Percentiles rank a stretch among this genome's conserved stretches.
Conservation (phyloP, 345 rosid genomes). For the Pugionium dolabratum region DNA sequence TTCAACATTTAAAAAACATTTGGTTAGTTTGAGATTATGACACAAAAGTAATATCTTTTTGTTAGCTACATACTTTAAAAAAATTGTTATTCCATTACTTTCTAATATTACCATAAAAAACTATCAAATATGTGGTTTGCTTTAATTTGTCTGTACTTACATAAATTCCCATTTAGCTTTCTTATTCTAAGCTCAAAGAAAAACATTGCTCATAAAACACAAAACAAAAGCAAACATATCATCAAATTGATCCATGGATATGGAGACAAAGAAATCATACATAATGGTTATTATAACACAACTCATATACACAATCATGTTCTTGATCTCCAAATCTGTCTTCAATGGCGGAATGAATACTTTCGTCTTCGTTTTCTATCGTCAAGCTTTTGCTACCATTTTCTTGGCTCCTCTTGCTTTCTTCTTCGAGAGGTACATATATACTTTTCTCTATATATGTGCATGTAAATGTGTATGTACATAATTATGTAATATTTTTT, state of each 20-base stretch:
- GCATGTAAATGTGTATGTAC: too few relatives aligned
- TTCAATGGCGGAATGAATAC: conserved; percentile 87
- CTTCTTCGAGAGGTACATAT: conserved; percentile 63
- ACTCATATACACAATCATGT: conserved; percentile 79
- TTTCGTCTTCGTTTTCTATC: conserved; percentile 75
- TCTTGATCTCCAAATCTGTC: conserved; percentile 87
- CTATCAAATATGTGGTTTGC: conserved; percentile 9
- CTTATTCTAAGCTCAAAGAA: conserved; percentile 20
- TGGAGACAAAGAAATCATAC: conserved; percentile 64
- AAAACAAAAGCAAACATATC: not conserved
- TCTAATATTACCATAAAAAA: too few relatives aligned
- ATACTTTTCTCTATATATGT: not conserved
- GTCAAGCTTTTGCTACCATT: conserved; percentile 78
- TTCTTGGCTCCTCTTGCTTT: conserved; percentile 73
- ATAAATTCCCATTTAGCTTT: conserved; percentile 30
- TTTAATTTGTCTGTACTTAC: conserved; percentile 16
- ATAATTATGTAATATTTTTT: not conserved
- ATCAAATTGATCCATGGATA: conserved; percentile 15
- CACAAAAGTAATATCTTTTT: conserved; percentile 27
- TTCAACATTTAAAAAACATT: too few relatives aligned
- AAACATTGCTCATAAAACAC: not conserved
- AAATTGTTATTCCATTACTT: too few relatives aligned
- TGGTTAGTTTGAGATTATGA: not conserved
- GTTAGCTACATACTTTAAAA: too few relatives aligned
- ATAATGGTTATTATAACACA: conserved; percentile 57